These are phyloP conservation scores for Cordyceps militaris DNA, from an alignment of 2,329 filamentous ascomycete genomes.

Conservation along the genomic window DNA sequence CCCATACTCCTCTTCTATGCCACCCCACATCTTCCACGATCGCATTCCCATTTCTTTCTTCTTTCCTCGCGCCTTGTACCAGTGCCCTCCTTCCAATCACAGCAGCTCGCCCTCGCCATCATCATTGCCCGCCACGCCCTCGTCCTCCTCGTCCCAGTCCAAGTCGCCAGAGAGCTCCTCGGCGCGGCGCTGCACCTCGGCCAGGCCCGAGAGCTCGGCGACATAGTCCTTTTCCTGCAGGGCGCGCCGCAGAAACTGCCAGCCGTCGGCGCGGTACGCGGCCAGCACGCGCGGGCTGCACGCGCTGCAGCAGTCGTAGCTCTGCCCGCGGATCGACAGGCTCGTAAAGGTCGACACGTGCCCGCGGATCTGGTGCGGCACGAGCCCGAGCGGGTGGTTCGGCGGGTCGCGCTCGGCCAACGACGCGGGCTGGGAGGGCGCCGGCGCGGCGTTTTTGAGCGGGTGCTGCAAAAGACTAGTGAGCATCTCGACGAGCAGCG, in stretches of 20 bases:
- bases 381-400: conserved; percentile 57
- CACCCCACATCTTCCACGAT: background rate
- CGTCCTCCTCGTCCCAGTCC: conserved; percentile 57
- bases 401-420: conserved; percentile 44
- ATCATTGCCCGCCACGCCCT: conserved; percentile 29
- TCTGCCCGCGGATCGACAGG: conserved; percentile 63
- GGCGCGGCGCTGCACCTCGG: conserved; percentile 59
- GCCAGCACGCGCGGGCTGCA: conserved; percentile 65
- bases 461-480: conserved; percentile 86
- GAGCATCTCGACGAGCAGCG: conserved; percentile 81
- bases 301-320: conserved; percentile 75
- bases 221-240: conserved; percentile 72
- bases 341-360: conserved; percentile 70
- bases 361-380: conserved; percentile 76
- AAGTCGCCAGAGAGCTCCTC: conserved; percentile 46
- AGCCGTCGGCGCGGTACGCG: conserved; percentile 60
- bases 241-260: conserved; percentile 70
- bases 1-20: background rate
- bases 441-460: conserved; percentile 53
- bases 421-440: conserved; percentile 39
- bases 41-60: background rate
- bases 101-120: conserved; percentile 50
- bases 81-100: conserved; percentile 17
- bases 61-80: too few species aligned
- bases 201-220: conserved; percentile 65